Base-by-base conservation (phyloP, 208 protist species). In the Wallacemonas rigidus region DNA sequence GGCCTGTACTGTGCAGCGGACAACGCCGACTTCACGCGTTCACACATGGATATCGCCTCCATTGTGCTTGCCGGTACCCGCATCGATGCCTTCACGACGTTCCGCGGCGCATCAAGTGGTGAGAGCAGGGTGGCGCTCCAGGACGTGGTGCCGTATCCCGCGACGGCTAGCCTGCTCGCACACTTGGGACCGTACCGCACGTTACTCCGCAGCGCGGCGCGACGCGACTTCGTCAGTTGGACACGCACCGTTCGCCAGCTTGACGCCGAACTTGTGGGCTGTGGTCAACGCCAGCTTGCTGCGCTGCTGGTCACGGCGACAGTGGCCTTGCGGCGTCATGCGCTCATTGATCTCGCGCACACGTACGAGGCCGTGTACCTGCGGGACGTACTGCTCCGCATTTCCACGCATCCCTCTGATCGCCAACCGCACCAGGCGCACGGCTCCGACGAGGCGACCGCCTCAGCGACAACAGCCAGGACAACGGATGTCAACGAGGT, bases 331-430 rank as follows among this genome's bases (percentile, higher is more conserved):
- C 67, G 70, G 9, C 76, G 71, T 4, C 81, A 87, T 76, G 69
- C 86, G 0, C 40, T 89, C 26, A 55, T 79, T 1, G 81, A 87
- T 48, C 26, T 81, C 40, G 81, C 83, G 41, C 79, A 72, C 62
- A 43, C 81, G 40, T 78, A 81, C 61, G 62, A 75, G 35, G 71
- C 64, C 14, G 69, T 88, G 8, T 75, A 76, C 11, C 51, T 89
- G 41, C 75, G 72, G 2, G 67, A 69, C 12, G 62, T 86, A 2
- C n/a, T 75, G 2, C n/a, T 64, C 17, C 45, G 26, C n/a, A 74
- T 53, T 56, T 7, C 45, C 77, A 41, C 72, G 43, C 65, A 54
- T n/a, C 4, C 38, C 9, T 60, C 54, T 62, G 68, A 56, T n/a
- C 51, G 15, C 15, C 8, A 56, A n/a, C 8, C n/a, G 50, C 41